A percentile compares a stretch with the other conserved stretches of the same genome.
Evolutionary conservation across 164 flowering plant species (phyloP).

Genomic region (Piper longum): DNA sequence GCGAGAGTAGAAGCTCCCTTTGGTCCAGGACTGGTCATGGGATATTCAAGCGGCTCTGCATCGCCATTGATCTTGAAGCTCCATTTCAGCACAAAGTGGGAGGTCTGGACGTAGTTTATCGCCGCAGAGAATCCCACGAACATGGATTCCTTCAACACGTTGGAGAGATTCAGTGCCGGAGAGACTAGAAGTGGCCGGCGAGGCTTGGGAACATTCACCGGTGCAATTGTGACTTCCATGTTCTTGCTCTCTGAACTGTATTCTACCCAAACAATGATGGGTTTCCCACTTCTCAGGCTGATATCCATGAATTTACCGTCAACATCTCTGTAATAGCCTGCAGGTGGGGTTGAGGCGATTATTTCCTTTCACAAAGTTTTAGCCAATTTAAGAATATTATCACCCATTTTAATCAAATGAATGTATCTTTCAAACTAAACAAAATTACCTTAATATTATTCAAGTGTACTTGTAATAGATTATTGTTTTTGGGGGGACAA

Average conservation of each 20-base stretch:
- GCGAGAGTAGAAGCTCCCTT: too few species aligned
- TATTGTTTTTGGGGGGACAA: too few species aligned
- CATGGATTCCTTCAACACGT: conserved; percentile 29
- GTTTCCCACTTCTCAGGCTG: conserved; percentile 28
- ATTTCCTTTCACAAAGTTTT: too few species aligned
- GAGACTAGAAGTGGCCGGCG: conserved; percentile 14
- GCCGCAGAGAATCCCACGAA: conserved; percentile 72
- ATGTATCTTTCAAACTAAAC: too few species aligned
- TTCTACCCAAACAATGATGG: conserved; percentile 53
- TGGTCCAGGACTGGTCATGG: conserved; percentile 26
- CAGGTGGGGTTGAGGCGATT: conserved; percentile 20
- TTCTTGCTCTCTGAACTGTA: conserved; percentile 23
- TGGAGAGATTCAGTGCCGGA: conserved; percentile 33
- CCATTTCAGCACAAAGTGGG: conserved; percentile 23
- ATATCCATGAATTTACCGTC: conserved; percentile 8
- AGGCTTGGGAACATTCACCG: conserved; percentile 30
- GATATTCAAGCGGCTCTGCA: conserved; percentile 13
- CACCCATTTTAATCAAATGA: too few species aligned
- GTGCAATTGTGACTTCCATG: conserved; percentile 29
- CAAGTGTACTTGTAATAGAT: too few species aligned
- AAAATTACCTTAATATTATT: too few species aligned
- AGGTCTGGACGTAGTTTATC: conserved; percentile 33
- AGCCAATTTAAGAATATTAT: too few species aligned
- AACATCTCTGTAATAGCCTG: conserved; percentile 5
- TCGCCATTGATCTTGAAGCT: conserved; percentile 20